Evolutionary conservation across 116 monocot species (phyloP).

Genomic region (Thalassia testudinum): DNA sequence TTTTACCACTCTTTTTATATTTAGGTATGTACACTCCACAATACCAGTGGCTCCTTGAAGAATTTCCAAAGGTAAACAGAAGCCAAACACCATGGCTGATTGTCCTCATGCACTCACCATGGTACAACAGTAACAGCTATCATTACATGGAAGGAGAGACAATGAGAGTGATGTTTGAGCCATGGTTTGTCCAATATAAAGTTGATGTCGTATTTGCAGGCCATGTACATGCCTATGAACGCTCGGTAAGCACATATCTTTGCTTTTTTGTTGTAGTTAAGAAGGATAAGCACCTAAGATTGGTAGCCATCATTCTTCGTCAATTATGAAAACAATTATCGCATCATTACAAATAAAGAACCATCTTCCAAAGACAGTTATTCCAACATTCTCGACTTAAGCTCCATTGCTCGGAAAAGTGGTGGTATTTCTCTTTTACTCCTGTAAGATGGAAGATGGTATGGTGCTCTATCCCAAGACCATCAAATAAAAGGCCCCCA

Average conservation of each 20-base stretch:
- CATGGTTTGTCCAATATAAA: slow-evolving; percentile 51
- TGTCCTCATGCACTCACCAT: slow-evolving; percentile 57
- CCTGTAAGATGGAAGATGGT: too few relatives aligned
- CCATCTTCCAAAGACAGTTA: too few relatives aligned
- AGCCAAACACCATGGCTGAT: slow-evolving; percentile 17
- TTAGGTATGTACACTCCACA: slow-evolving; percentile 58
- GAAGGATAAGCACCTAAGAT: too few relatives aligned
- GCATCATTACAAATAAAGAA: too few relatives aligned
- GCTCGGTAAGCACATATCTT: slow-evolving; percentile 11
- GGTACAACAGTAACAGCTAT: slow-evolving; percentile 54
- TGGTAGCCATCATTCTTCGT: too few relatives aligned
- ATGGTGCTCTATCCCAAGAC: too few relatives aligned
- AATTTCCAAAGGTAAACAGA: slow-evolving; percentile 25
- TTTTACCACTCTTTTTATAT: not conserved
- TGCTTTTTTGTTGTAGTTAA: too few relatives aligned
- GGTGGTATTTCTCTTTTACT: too few relatives aligned
- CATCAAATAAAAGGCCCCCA: too few relatives aligned
- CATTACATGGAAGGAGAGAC: slow-evolving; percentile 66
- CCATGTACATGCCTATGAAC: slow-evolving; percentile 64
- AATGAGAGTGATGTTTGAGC: slow-evolving; percentile 48
- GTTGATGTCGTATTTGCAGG: slow-evolving; percentile 45
- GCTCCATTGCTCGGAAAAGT: too few relatives aligned
- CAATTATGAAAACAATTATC: too few relatives aligned
- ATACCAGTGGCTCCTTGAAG: slow-evolving; percentile 40
- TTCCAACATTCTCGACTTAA: too few relatives aligned